phyloP scores from a whole-genome alignment of 2,329 filamentous ascomycete species.

The Aspergillus proliferans region DNA sequence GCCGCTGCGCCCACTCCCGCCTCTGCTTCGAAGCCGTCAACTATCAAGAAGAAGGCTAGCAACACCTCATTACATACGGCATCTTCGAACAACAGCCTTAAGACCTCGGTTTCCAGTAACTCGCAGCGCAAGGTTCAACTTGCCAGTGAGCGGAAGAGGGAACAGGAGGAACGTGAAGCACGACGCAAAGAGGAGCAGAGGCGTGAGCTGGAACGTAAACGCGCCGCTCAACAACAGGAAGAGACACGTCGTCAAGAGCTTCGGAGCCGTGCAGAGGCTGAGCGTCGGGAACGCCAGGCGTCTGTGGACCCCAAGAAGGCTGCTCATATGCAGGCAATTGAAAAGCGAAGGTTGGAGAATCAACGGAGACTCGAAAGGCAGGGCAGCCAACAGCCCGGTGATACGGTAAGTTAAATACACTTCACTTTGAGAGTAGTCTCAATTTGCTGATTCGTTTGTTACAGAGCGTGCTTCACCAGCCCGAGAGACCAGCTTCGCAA shows the following conservation, averaged over 20 bases:
- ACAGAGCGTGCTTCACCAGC: constrained; percentile 20
- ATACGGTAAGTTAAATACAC: constrained; percentile 27
- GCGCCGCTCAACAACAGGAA: constrained; percentile 51
- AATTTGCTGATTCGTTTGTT: constrained; percentile 3
- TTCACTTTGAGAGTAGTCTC: background rate
- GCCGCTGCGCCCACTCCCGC: constrained; percentile 39
- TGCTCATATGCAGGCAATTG: constrained; percentile 56
- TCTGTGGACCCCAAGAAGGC: constrained; percentile 60
- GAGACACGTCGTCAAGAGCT: constrained; percentile 59
- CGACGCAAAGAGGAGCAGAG: constrained; percentile 77
- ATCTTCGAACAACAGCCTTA: constrained; percentile 53
- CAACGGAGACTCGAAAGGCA: constrained; percentile 42
- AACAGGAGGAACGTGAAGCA: constrained; percentile 73
- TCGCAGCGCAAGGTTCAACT: constrained; percentile 66
- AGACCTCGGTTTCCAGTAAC: constrained; percentile 56
- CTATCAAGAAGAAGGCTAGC: constrained; percentile 59
- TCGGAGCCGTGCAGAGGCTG: constrained; percentile 54
- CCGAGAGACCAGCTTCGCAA: constrained; percentile 26
- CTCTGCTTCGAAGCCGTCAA: constrained; percentile 42
- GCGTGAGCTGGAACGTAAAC: constrained; percentile 71
- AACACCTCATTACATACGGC: constrained; percentile 56
- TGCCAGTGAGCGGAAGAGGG: constrained; percentile 72
- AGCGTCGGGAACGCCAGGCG: constrained; percentile 40
- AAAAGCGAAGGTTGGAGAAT: constrained; percentile 46
- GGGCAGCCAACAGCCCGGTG: constrained; percentile 35